Conservation (phyloP, 306 rosid genomes). For the Glycine tomentella region DNA sequence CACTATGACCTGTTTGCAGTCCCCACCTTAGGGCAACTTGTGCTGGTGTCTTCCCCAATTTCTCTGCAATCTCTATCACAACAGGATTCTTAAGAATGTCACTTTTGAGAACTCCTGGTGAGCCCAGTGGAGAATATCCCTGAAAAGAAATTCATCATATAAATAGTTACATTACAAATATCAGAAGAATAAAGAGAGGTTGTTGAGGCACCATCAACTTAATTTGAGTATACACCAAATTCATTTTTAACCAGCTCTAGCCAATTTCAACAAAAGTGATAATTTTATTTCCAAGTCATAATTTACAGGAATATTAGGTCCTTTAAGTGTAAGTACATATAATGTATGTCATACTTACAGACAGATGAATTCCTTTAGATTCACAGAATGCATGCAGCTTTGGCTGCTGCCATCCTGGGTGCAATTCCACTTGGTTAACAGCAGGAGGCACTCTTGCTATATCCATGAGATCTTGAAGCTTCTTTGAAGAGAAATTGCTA, state of each 20-base stretch:
- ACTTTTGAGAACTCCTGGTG: constrained; percentile 55
- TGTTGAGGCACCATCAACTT: neutral
- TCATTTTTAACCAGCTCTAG: constrained; percentile 12
- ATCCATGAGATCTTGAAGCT: constrained; percentile 65
- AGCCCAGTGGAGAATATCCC: constrained; percentile 76
- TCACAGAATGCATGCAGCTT: constrained; percentile 65
- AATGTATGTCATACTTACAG: constrained; percentile 56
- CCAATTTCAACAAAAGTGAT: neutral
- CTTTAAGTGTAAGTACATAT: neutral
- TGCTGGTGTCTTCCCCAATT: constrained; percentile 69
- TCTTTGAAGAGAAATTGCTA: constrained; percentile 80
- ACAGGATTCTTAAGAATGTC: constrained; percentile 58
- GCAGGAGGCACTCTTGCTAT: constrained; percentile 71
- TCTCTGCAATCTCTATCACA: constrained; percentile 55
- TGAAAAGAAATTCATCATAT: constrained; percentile 34
- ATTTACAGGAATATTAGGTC: neutral
- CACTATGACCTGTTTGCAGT: constrained; percentile 74
- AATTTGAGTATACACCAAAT: neutral
- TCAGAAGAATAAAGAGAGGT: neutral
- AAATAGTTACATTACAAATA: neutral
- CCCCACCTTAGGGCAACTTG: constrained; percentile 88
- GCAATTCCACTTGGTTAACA: constrained; percentile 84
- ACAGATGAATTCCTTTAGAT: constrained; percentile 69
- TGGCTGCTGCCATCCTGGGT: constrained; percentile 79
- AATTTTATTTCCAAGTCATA: neutral